phyloP scores from a whole-genome alignment of 148 eudicot genomes.

The Camellia sinensis region DNA sequence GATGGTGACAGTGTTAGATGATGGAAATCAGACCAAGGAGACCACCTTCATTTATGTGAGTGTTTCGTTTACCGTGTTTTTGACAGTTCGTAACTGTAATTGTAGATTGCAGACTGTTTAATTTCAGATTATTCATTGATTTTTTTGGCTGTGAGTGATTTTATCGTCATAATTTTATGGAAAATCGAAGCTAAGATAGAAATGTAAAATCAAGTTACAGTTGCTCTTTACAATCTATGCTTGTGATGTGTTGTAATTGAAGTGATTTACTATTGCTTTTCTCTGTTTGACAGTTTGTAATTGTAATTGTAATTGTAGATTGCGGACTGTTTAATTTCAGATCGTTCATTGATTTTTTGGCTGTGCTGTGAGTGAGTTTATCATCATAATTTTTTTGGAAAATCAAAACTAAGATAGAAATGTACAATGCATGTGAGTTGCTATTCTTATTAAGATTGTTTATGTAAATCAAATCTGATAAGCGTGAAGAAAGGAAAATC shows the following conservation, averaged over 20 bases:
- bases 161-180: neutral
- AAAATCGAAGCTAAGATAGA: neutral
- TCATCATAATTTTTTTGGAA: neutral
- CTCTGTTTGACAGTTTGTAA: neutral
- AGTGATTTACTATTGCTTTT: neutral
- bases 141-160: neutral
- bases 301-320: too few species aligned
- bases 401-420: neutral
- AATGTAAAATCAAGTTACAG: neutral
- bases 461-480: neutral
- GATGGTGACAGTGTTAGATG: constrained; percentile 70
- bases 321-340: neutral
- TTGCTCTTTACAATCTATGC: neutral
- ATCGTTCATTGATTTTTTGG: neutral
- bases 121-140: neutral
- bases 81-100: neutral
- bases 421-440: neutral
- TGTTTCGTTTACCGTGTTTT: constrained; percentile 18
- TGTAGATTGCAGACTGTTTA: neutral
- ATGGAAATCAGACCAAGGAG: constrained; percentile 77
- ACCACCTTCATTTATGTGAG: constrained; percentile 95
- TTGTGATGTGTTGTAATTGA: neutral
- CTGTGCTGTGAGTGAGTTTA: neutral
- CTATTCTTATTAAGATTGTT: neutral
- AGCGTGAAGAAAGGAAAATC: neutral